These are phyloP conservation scores for Gossypium anomalum DNA, from an alignment of 345 rosid species.

Conservation along the genomic window DNA sequence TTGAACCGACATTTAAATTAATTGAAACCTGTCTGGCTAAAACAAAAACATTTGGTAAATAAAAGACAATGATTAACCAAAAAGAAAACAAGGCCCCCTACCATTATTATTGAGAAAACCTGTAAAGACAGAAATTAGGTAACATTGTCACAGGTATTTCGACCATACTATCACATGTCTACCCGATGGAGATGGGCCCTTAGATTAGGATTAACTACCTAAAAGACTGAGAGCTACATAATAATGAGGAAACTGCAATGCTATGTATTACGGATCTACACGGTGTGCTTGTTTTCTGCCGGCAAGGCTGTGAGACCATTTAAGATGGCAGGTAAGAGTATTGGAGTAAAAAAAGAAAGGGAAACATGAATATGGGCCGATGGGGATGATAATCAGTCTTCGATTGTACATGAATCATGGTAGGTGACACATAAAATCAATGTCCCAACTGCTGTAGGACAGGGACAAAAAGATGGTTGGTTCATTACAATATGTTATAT, in stretches of 20 bases:
- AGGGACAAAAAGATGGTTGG: neutral
- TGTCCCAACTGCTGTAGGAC: constrained; percentile 4
- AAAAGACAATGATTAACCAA: neutral
- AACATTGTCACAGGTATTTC: neutral
- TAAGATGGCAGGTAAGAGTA: neutral
- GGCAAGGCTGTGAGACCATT: neutral
- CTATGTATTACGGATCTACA: neutral
- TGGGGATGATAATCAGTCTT: neutral
- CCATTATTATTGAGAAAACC: neutral
- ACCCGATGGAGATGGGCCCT: neutral
- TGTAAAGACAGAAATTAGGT: neutral
- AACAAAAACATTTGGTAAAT: too few relatives aligned
- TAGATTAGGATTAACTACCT: neutral
- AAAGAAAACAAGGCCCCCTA: neutral
- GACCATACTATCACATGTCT: neutral
- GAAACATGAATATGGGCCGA: too few relatives aligned
- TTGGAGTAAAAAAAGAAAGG: neutral
- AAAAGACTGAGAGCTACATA: neutral
- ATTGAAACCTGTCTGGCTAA: neutral
- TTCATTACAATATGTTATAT: neutral
- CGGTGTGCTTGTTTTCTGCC: neutral
- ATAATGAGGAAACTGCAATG: neutral
- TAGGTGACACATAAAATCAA: constrained; percentile 7
- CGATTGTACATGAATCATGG: neutral
- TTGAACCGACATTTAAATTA: neutral